phyloP scores from a whole-genome alignment of 495 filamentous ascomycete species.

The Lophiostoma macrostomum region DNA sequence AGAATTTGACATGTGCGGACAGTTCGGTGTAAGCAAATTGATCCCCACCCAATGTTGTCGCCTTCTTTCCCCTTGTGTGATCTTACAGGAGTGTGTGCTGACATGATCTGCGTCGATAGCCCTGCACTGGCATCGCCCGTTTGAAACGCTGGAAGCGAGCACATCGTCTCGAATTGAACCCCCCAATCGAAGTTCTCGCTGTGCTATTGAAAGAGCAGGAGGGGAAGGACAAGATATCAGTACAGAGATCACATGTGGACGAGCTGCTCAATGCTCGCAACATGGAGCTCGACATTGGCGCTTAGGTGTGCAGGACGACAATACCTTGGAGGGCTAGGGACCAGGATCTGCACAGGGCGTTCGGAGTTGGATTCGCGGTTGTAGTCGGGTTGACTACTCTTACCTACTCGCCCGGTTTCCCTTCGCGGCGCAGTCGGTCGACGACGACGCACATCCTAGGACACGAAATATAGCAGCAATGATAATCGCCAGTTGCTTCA shows the following conservation, averaged over 20 bases:
- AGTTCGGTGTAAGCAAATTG: slow-evolving; percentile 74
- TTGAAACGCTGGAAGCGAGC: slow-evolving; percentile 87
- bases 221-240: slow-evolving; percentile 44
- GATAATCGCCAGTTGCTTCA: too few species aligned
- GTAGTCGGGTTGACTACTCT: too few species aligned
- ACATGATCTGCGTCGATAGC: slow-evolving; percentile 49
- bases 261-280: slow-evolving; percentile 60
- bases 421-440: not conserved
- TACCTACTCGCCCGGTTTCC: too few species aligned
- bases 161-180: slow-evolving; percentile 69
- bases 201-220: slow-evolving; percentile 72
- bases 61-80: not conserved
- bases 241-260: slow-evolving; percentile 74
- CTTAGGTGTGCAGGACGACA: too few species aligned
- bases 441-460: not conserved
- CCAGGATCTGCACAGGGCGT: slow-evolving; percentile 9
- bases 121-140: slow-evolving; percentile 81
- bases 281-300: too few species aligned
- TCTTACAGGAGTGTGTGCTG: too few species aligned
- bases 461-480: too few species aligned
- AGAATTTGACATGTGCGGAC: slow-evolving; percentile 81
- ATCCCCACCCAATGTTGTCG: not conserved
- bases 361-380: too few species aligned
- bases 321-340: not conserved
- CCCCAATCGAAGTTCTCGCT: slow-evolving; percentile 88